Evolutionary conservation across 208 protist species (phyloP).

Genomic region (Leishmania amazonensis): DNA sequence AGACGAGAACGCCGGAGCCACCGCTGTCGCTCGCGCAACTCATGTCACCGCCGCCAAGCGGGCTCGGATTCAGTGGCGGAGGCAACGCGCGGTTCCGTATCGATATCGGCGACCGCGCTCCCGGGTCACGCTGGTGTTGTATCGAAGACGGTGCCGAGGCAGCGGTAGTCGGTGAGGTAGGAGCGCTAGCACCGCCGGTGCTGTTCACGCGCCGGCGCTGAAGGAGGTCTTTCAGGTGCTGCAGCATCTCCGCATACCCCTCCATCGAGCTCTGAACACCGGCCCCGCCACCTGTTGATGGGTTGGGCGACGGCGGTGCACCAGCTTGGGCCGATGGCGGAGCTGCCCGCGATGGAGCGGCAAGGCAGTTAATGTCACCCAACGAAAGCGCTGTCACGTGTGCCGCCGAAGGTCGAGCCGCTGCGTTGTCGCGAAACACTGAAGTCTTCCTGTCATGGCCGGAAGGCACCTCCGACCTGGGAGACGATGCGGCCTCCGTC

Average conservation of each 20-base stretch:
- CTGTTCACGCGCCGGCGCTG: slow-evolving; percentile 44
- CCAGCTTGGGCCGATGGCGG: not conserved
- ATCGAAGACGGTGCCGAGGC: not conserved
- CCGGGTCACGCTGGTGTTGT: not conserved
- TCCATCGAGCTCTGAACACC: slow-evolving; percentile 44
- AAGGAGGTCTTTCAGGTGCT: slow-evolving; percentile 78
- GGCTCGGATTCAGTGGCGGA: slow-evolving; percentile 24
- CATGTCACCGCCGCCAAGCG: not conserved
- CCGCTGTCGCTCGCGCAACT: not conserved
- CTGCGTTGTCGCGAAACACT: not conserved
- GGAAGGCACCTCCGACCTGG: slow-evolving; percentile 6
- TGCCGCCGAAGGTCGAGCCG: not conserved
- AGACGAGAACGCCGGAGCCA: slow-evolving; percentile 4
- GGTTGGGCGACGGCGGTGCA: slow-evolving; percentile 17
- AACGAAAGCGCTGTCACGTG: slow-evolving; percentile 38
- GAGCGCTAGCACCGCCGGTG: slow-evolving; percentile 20
- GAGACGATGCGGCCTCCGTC: slow-evolving; percentile 3
- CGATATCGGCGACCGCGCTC: slow-evolving; percentile 4
- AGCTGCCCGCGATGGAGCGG: slow-evolving; percentile 5
- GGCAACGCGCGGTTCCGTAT: not conserved
- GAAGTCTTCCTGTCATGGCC: slow-evolving; percentile 3
- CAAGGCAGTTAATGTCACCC: slow-evolving; percentile 14
- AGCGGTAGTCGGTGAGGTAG: slow-evolving; percentile 16
- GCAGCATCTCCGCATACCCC: slow-evolving; percentile 82
- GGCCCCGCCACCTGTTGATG: slow-evolving; percentile 8